Evolutionary conservation across 306 rosid genomes (phyloP), one percentile per base, ranked within the genome.

Genomic region (Vicia sativa): DNA sequence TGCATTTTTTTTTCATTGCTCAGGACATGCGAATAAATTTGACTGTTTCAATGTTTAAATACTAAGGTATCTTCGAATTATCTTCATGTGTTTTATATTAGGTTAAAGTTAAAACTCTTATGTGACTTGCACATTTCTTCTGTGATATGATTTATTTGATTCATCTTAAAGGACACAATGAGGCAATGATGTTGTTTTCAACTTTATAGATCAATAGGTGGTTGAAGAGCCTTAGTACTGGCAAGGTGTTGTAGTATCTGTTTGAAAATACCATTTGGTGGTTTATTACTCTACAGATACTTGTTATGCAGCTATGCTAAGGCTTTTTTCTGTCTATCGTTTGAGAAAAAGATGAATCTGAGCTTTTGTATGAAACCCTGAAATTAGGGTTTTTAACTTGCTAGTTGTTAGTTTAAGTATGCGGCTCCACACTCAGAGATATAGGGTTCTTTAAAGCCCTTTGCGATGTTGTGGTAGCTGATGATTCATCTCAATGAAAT

Each of bases 361-460:
- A 67, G 74, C 64, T 63, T 74, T 29, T 0, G 31, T 38, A 16
- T 35, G 46, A 18, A 37, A 18, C 65, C 65, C 29, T 9, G 6
- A 0, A 4, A 10, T 9, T 11, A 2, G 45, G 45, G 14, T 59
- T 34, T 56, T 48, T 19, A 2, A 34, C 31, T 71, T 50, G 49
- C 37, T 35, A 44, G 9, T 58, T 23, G 19, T 65, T 75, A 75
- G 74, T 75, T 74, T 75, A 75, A 75, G 79, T 67, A 58, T 48
- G 79, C 67, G 74, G 74, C 79, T 48, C 5, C 45, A 8, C 78
- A 4, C 68, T 48, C 59, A 57, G 63, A 58, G 61, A 12, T 38
- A 8, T 55, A 25, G 13, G 61, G 61, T 26, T 55, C 18, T 55
- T 55, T 55, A 25, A 16, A 55, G 59, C 35, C 8, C 35, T 53